phyloP scores from a whole-genome alignment of 1,284 basidiomycete species.

The Leccinum variabile region DNA sequence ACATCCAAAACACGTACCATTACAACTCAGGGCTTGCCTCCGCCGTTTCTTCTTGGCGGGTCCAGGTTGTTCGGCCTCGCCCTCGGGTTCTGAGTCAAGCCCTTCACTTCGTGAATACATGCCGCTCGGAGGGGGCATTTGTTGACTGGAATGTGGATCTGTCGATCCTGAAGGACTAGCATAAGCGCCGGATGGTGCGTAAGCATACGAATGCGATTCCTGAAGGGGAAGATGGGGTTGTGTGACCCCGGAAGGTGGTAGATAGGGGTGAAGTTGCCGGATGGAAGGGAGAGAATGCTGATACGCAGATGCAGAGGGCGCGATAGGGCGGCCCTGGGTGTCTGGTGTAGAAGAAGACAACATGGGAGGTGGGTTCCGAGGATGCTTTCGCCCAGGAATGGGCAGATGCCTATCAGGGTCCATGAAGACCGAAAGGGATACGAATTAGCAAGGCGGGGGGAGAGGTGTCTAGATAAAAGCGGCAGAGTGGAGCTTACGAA shows the following conservation, averaged over 20 bases:
- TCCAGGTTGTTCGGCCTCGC: constrained; percentile 46
- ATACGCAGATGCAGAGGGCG: constrained; percentile 24
- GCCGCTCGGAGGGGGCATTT: constrained; percentile 26
- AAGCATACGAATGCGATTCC: constrained; percentile 28
- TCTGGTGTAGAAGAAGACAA: constrained; percentile 26
- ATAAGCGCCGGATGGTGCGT: constrained; percentile 26
- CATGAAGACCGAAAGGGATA: constrained; percentile 20
- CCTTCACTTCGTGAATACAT: constrained; percentile 35
- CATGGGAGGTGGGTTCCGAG: constrained; percentile 20
- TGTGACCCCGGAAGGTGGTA: constrained; percentile 42
- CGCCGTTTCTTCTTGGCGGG: constrained; percentile 75
- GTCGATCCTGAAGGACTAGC: constrained; percentile 29
- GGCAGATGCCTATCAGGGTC: constrained; percentile 37
- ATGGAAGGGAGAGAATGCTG: constrained; percentile 58
- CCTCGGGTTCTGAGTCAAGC: constrained; percentile 51
- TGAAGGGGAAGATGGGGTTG: constrained; percentile 25
- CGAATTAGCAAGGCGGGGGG: constrained; percentile 17
- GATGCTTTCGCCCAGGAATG: constrained; percentile 32
- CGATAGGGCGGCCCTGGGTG: constrained; percentile 29
- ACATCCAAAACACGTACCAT: constrained; percentile 49
- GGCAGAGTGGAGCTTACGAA: constrained; percentile 25
- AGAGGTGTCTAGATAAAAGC: constrained; percentile 18
- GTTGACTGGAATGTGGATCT: constrained; percentile 30
- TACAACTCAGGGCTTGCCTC: constrained; percentile 74
- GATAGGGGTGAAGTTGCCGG: constrained; percentile 60